Evolutionary conservation across 2,329 filamentous ascomycete genomes (phyloP), one percentile per base, ranked within the genome.

Genomic region (Chalaropsis thielavioides): DNA sequence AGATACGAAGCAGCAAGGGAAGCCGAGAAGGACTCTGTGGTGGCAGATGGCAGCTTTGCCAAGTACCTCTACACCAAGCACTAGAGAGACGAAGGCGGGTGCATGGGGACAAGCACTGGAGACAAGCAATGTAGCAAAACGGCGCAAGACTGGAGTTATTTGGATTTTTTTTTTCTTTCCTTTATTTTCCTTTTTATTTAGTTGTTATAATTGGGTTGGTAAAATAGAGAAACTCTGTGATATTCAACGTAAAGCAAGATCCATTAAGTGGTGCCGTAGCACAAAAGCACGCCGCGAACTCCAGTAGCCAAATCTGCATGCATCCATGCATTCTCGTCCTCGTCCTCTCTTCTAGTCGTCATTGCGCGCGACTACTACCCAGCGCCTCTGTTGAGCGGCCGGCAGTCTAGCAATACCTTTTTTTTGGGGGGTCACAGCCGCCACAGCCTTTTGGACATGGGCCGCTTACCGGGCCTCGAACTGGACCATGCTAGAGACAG

Each of bases 401-500:
- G 22, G 31, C 54, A 38, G 24, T 58, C 46, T 13, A 4, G 46
- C 19, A 51, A 51, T 2, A 22, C 1, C 17, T 51, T 51, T 27
- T 27, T 51, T 51, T 27, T 11, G 17, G 10, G 7, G 15, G 22
- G 6, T 27, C 22, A 27, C 22, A 17, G 15, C 46, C 15, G n/a
- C 6, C 46, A 27, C n/a, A 17, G 5, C 35, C 19, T 35, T 27
- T 5, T 40, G 22, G 40, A 46, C 35, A 60, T 31, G 62, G 61
- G 44, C 66, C 68, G 17, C 59, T 68, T 68, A 97, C 77, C 92
- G 84, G 62, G 94, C 94, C 80, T 99, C 92, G 72, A 99, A 97
- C 78, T 99, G 94, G 62, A 97, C 92, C 92, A 97, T 96, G 73
- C 92, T 95, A 66, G 19, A 64, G 24, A 24, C 65, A 74, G 64